Conservation (phyloP, 306 rosid species). For the Vigna reflexopilosa region DNA sequence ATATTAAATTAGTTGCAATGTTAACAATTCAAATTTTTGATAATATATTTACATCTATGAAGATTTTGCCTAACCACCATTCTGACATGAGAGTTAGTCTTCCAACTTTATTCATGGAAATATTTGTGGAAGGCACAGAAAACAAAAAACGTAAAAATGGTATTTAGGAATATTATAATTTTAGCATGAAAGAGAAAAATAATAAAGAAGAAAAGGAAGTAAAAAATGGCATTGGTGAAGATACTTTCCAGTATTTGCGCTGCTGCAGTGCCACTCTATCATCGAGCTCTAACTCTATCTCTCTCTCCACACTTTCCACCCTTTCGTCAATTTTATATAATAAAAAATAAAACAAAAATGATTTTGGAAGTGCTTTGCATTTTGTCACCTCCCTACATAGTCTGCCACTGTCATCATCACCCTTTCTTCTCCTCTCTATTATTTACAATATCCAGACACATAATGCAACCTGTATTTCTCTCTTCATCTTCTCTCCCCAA, state of each 20-base stretch:
- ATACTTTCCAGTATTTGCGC: slow-evolving; percentile 53
- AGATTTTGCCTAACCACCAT: slow-evolving; percentile 2
- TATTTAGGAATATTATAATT: too few species aligned
- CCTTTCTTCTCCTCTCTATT: slow-evolving; percentile 43
- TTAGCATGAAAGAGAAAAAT: too few species aligned
- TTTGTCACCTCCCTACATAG: slow-evolving; percentile 47
- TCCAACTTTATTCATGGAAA: background rate
- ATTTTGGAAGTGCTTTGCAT: slow-evolving; percentile 21
- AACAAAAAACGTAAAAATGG: too few species aligned
- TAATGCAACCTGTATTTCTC: background rate
- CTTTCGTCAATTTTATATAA: background rate
- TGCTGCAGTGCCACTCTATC: slow-evolving; percentile 37
- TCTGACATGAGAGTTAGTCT: background rate
- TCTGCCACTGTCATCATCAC: slow-evolving; percentile 66
- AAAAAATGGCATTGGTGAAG: slow-evolving; percentile 39
- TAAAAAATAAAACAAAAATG: background rate
- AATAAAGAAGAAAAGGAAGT: too few species aligned
- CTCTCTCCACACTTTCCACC: slow-evolving; percentile 42
- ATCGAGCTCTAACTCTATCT: background rate
- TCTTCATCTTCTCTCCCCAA: slow-evolving; percentile 30
- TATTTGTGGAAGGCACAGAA: too few species aligned
- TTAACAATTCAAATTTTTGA: background rate
- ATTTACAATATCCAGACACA: slow-evolving; percentile 42
- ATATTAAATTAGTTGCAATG: background rate
- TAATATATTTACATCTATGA: background rate